Evolutionary conservation across 495 filamentous ascomycete genomes (phyloP), one percentile per base, ranked within the genome.

Genomic region (Hyaloscypha finlandica): DNA sequence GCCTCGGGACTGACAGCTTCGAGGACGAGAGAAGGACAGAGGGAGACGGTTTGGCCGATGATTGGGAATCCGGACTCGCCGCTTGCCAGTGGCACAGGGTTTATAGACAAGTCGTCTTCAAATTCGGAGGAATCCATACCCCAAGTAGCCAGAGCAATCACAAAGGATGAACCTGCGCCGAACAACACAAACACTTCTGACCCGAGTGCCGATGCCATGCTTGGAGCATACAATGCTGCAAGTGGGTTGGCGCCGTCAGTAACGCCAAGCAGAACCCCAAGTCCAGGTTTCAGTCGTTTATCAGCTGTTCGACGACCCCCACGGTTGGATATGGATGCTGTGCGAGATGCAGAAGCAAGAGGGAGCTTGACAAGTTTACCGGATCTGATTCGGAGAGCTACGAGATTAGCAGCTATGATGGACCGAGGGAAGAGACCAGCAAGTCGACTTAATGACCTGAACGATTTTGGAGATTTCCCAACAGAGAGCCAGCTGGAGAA

Each of bases 281-380:
- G 76, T 22, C 75, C 78, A 2, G 76, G 77, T 6, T 82, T 74
- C 65, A 83, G 75, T 63, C 71, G 80, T n/a, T 66, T 85, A 29
- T 71, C 69, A 30, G 71, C 67, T 9, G 81, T 83, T 58, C 84
- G 86, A 62, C 81, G 90, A 73, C 93, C 92, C 54, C 90, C 92
- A 32, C 84, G 86, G 2, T 77, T 97, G 32, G 86, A 98, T 72
- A 86, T 97, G 48, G 88, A 90, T 74, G 90, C 90, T 12, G 88
- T 94, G 14, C 84, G 86, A 52, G 87, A 90, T 66, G 91, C 92
- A 25, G 91, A 95, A 71, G 84, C 89, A 12, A 86, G 93, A 68
- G 93, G 92, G 9, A 97, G 93, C 73, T 79, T 96, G 69, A 97
- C 95, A 6, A 97, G 93, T 77, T 78, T 99, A 60, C 90, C 93